These are phyloP conservation scores for Melampsora americana DNA, from an alignment of 1,284 basidiomycete genomes.

Conservation along the genomic window DNA sequence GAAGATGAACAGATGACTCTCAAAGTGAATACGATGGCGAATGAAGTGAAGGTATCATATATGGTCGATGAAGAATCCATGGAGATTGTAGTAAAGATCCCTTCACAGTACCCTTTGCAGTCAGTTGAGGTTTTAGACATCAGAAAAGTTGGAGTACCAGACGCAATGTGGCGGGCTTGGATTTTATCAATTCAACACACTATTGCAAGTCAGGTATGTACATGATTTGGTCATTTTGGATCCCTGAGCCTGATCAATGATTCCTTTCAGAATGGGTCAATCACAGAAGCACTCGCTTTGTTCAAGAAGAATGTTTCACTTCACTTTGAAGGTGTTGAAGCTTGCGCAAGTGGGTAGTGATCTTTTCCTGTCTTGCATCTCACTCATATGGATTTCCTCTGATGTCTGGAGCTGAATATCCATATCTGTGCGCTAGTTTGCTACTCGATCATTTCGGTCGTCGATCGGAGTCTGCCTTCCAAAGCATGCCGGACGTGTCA, in stretches of 20 bases:
- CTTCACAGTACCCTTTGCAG: slow-evolving; percentile 84
- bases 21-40: slow-evolving; percentile 66
- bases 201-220: slow-evolving; percentile 73
- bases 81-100: slow-evolving; percentile 83
- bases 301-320: slow-evolving; percentile 91
- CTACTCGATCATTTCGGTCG: slow-evolving; percentile 82
- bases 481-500: slow-evolving; percentile 76
- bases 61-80: slow-evolving; percentile 89
- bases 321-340: slow-evolving; percentile 88
- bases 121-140: slow-evolving; percentile 82
- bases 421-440: slow-evolving; percentile 49
- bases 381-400: background rate
- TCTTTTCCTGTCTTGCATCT: background rate
- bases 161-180: slow-evolving; percentile 90
- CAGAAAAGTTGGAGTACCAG: slow-evolving; percentile 79
- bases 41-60: slow-evolving; percentile 74
- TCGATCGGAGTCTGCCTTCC: slow-evolving; percentile 80
- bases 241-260: background rate
- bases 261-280: slow-evolving; percentile 72
- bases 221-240: slow-evolving; percentile 27
- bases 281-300: slow-evolving; percentile 82
- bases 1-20: slow-evolving; percentile 77
- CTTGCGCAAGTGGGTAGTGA: slow-evolving; percentile 69
- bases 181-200: slow-evolving; percentile 87
- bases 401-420: background rate